A percentile compares a stretch with the other conserved stretches of the same genome.
Conservation (phyloP, 768 basidiomycete genomes). For the Suillus americanus region DNA sequence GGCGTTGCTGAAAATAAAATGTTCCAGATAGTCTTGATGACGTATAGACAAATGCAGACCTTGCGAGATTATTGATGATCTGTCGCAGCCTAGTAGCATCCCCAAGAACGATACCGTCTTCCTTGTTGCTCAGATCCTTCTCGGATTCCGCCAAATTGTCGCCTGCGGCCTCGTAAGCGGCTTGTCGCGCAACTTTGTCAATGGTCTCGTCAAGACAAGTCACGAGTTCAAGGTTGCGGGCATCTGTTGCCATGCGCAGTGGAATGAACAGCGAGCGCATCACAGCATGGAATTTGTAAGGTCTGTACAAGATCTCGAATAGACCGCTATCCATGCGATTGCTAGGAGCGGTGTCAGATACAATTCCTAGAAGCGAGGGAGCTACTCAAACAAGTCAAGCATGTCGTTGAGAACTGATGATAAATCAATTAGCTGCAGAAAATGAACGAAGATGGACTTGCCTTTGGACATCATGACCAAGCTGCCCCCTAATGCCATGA, state of each 20-base stretch:
- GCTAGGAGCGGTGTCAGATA: slow-evolving; percentile 32
- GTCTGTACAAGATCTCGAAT: slow-evolving; percentile 68
- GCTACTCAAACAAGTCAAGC: slow-evolving; percentile 64
- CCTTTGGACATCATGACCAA: slow-evolving; percentile 90
- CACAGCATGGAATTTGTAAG: slow-evolving; percentile 76
- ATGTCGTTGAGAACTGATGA: slow-evolving; percentile 73
- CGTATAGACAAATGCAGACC: slow-evolving; percentile 34
- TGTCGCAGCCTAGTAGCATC: slow-evolving; percentile 83
- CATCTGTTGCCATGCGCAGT: slow-evolving; percentile 64
- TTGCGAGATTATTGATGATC: slow-evolving; percentile 82
- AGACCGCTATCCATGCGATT: slow-evolving; percentile 87
- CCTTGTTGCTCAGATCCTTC: slow-evolving; percentile 23
- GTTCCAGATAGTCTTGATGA: slow-evolving; percentile 1
- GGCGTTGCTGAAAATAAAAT: slow-evolving; percentile 52
- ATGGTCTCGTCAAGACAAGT: slow-evolving; percentile 69
- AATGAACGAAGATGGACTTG: slow-evolving; percentile 21
- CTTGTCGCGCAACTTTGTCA: slow-evolving; percentile 61
- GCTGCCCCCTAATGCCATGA: slow-evolving; percentile 79
- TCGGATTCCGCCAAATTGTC: slow-evolving; percentile 29
- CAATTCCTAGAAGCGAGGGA: slow-evolving; percentile 1
- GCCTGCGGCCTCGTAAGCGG: slow-evolving; percentile 61
- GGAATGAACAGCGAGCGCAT: slow-evolving; percentile 75
- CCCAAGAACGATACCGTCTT: slow-evolving; percentile 73
- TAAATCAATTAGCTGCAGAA: slow-evolving; percentile 8
- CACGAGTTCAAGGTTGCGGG: slow-evolving; percentile 63